Evolutionary conservation across 2,329 filamentous ascomycete genomes (phyloP), one percentile per base, ranked within the genome.

Genomic region (Colletotrichum euphorbiae): DNA sequence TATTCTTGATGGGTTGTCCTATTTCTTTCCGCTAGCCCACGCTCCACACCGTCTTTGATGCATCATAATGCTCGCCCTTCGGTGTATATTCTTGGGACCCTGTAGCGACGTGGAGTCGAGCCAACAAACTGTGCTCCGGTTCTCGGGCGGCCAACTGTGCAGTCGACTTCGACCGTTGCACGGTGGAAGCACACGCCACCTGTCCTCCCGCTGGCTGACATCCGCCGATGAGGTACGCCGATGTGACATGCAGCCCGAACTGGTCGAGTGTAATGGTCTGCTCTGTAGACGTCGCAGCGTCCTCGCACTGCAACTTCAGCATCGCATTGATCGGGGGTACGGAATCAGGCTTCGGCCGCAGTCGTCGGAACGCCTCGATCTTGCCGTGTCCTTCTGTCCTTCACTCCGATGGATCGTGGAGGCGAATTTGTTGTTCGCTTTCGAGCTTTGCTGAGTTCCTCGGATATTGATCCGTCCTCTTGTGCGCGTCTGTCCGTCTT

Each of bases 381-480:
- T 40, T 17, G 52, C 60, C 60, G 46, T 40, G 57, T 54, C 52
- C 40, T 50, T 43, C 15, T 15, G 13, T 48, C 36, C 17, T n/a
- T 31, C 33, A 54, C 40, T 43, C 19, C 48, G 48, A 36, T 8
- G 31, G 17, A 33, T 48, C 54, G 42, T 51, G 52, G 33, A 28
- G 36, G 33, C 54, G 13, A 48, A 17, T 7, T 31, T n/a, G 45
- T 12, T 28, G 46, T 45, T 42, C 33, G 31, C 54, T 46, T 54
- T 54, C 13, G 48, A 60, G 42, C 33, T 43, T 48, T 59, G 48
- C 42, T 65, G 33, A 36, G 36, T 43, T 65, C 38, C 33, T 62
- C 51, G 67, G 67, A 56, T 67, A 67, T 67, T 33, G 67, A 62
- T 65, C 40, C 61, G 36, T 56, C 55, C 57, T 63, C 64, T 42